Base-by-base conservation (phyloP, 139 green algal species). In the Coelastrella sp. region DNA sequence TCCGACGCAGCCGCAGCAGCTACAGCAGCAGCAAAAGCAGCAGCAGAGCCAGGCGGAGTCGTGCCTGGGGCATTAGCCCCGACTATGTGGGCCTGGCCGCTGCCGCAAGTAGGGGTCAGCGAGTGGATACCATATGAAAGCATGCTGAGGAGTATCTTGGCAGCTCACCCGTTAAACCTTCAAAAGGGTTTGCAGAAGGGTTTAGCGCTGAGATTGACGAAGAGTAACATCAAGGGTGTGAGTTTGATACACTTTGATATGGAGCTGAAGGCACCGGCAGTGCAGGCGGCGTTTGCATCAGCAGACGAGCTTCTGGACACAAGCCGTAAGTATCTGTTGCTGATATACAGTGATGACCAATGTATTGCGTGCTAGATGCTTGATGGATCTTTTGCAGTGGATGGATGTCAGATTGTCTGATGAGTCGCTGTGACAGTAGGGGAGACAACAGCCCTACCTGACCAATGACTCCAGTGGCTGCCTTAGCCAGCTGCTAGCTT, bases 51-150 rank as follows among this genome's bases (percentile, higher is more conserved):
- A 5, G 86, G 76, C 3, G 86, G 86, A 8, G 5, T 85, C 3
- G 54, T 76, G 14, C 86, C 86, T 6, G 74, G 86, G 4, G 47
- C 76, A 3, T 3, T 78, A 1, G 64, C 60, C 4, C 23, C 76
- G 5, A 14, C 23, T 32, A 56, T 57, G 13, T 90, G 75, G 75
- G 75, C 76, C 0, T 90, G 86, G 86, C 86, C 86, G 47, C 56
- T 90, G 76, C 86, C 86, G 7, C 64, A 80, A 17, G 61, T 90
- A 16, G 76, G 64, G 0, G 4, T 79, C 4, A 32, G 16, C 4
- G 86, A 85, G 16, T 90, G 86, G 86, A 58, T 90, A 17, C 76
- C 86, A 7, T 90, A 90, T 16, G 86, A 90, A 60, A 90, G 32
- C 7, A 56, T 90, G 47, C 47, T 90, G 17, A 23, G 86, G 7